Evolutionary conservation across 768 basidiomycete genomes (phyloP).

Genomic region (Amanita inopinata): DNA sequence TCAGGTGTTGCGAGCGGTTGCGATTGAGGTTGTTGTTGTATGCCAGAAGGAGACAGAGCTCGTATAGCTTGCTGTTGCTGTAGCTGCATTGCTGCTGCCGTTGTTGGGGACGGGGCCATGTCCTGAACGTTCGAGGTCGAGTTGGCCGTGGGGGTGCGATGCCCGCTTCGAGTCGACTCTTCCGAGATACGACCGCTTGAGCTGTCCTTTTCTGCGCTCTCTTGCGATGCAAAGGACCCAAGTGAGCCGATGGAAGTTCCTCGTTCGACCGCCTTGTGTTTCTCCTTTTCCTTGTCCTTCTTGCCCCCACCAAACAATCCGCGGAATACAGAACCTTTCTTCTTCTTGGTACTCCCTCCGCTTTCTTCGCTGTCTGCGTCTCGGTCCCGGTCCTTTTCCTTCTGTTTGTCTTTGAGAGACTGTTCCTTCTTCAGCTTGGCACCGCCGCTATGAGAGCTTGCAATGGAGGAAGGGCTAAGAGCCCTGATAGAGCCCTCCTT

Average conservation of each 20-base stretch:
- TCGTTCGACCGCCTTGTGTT: constrained; percentile 24
- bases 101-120: constrained; percentile 40
- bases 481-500: constrained; percentile 23
- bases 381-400: constrained; percentile 6
- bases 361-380: constrained; percentile 24
- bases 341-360: constrained; percentile 43
- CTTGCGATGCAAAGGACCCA: constrained; percentile 29
- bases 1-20: constrained; percentile 19
- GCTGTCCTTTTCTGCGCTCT: constrained; percentile 37
- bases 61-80: constrained; percentile 35
- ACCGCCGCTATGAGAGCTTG: constrained; percentile 9
- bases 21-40: constrained; percentile 14
- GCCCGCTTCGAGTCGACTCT: constrained; percentile 51
- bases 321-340: constrained; percentile 65
- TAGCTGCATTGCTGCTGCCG: constrained; percentile 45
- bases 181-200: constrained; percentile 34
- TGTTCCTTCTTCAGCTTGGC: constrained; percentile 38
- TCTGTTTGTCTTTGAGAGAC: constrained; percentile 7
- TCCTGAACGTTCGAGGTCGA: no score
- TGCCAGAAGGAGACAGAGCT: constrained; percentile 19
- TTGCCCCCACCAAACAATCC: constrained; percentile 74
- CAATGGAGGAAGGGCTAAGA: constrained; percentile 8
- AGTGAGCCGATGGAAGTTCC: constrained; percentile 23
- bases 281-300: constrained; percentile 60
- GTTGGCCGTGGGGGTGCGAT: no score